These are phyloP conservation scores for Diutina ranongensis DNA, from an alignment of 1,139 yeast genomes.

Conservation along the genomic window DNA sequence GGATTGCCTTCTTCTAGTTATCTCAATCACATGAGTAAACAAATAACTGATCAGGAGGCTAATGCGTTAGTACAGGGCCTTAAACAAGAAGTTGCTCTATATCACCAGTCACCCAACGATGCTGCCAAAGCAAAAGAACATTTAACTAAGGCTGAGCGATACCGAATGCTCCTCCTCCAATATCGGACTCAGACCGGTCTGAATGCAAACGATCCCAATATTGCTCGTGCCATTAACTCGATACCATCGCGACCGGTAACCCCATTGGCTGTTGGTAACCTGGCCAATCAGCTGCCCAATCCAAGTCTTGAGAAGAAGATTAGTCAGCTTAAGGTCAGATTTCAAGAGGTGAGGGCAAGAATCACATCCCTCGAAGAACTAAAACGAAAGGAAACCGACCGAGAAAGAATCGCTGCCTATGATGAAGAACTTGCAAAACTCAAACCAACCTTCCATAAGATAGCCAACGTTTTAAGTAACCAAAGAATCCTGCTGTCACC, in stretches of 20 bases:
- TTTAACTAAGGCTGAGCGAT: slow-evolving; percentile 1
- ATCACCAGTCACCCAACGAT: not conserved
- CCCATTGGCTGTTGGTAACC: not conserved
- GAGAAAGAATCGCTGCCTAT: not conserved
- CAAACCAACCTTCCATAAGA: not conserved
- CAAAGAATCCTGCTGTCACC: not conserved
- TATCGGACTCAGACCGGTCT: not conserved
- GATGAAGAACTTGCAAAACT: slow-evolving; percentile 1
- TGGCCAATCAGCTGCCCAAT: slow-evolving; percentile 1
- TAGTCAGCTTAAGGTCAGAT: slow-evolving; percentile 1
- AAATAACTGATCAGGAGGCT: slow-evolving; percentile 2
- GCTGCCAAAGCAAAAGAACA: slow-evolving; percentile 1
- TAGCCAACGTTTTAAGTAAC: slow-evolving; percentile 3
- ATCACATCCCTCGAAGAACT: not conserved
- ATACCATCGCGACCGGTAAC: not conserved
- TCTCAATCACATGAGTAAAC: not conserved
- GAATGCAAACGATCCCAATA: not conserved
- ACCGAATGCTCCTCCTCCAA: slow-evolving; percentile 2
- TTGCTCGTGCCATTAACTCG: not conserved
- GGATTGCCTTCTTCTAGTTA: too few species aligned
- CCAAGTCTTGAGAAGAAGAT: not conserved
- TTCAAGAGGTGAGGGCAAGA: slow-evolving; percentile 1
- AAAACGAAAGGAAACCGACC: slow-evolving; percentile 1
- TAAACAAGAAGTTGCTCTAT: not conserved
- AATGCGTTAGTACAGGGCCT: slow-evolving; percentile 1